Evolutionary conservation across 352 stramenopile genomes (phyloP), one percentile per base, ranked within the genome.

Genomic region (Thalassiosira mediterranea): DNA sequence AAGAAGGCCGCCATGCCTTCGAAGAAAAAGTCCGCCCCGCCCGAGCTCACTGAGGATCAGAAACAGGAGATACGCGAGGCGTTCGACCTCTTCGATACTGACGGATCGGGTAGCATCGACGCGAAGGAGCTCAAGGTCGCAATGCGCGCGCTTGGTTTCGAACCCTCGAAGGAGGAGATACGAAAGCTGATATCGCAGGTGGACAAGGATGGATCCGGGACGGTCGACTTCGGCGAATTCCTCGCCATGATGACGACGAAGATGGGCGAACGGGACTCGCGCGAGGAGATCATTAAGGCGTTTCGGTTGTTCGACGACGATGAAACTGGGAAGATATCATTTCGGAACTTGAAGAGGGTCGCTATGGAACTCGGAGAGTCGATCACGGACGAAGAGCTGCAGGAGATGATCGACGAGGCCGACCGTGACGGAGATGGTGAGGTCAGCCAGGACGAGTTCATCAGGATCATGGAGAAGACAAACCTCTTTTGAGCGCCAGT

Each of bases 381-480:
- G 90, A 93, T 99, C 37, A 98, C 96, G 38, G 96, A 98, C 84
- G 96, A 98, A 79, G 96, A 99, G 83, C 96, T 98, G 63, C 96
- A 99, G 90, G 96, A 99, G 89, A 98, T 99, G 96, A 98, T 99
- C 88, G 95, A 96, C 83, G 96, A 99, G 83, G 96, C 96, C 54
- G 96, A 99, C 86, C 98, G 98, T 69, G 96, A 99, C 88, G 96
- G 96, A 51, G 96, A 98, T 88, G 96, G 96, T 74, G 96, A 99
- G 92, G 98, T 99, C 91, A 99, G 98, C 94, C 98, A 98, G 93
- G 96, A 99, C 90, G 96, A 99, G 87, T 99, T 99, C 86, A 96
- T 99, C 78, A 98, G 98, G 94, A 98, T 98, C 95, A 99, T 99
- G 96, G n/a, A n/a, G n/a, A n/a, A n/a, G n/a, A n/a, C n/a, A n/a